phyloP scores from a whole-genome alignment of 805 yeast species.

The Pichia heedii region DNA sequence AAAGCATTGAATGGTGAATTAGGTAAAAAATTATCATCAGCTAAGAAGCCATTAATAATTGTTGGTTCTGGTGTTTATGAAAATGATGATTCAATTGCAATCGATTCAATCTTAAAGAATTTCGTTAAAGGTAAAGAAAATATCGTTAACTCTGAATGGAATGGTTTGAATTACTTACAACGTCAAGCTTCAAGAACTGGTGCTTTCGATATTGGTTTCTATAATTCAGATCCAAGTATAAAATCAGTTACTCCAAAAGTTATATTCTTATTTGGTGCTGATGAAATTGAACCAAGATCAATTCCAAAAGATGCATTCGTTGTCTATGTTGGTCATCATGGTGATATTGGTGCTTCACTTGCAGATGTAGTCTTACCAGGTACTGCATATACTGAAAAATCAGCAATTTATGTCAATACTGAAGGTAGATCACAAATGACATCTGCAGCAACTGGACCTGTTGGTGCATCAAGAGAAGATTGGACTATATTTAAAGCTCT shows the following conservation, averaged over 20 bases:
- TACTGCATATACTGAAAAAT: conserved; percentile 81
- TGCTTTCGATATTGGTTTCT: conserved; percentile 79
- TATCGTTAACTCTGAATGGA: conserved; percentile 68
- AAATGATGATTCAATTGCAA: conserved; percentile 51
- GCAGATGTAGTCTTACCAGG: conserved; percentile 87
- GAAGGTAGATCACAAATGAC: conserved; percentile 84
- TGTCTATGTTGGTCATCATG: conserved; percentile 86
- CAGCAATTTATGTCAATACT: conserved; percentile 78
- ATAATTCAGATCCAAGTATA: conserved; percentile 37
- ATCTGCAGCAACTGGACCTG: conserved; percentile 80
- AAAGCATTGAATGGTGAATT: conserved; percentile 56
- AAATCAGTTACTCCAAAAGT: conserved; percentile 54
- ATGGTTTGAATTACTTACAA: conserved; percentile 70
- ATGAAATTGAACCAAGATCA: conserved; percentile 59
- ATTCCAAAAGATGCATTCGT: conserved; percentile 82
- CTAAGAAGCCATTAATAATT: conserved; percentile 68
- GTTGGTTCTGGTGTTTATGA: conserved; percentile 76
- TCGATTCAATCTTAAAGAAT: conserved; percentile 49
- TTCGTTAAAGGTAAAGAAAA: conserved; percentile 48
- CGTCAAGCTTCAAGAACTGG: conserved; percentile 86
- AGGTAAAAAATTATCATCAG: conserved; percentile 58
- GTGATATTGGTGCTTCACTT: conserved; percentile 78
- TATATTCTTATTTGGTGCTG: conserved; percentile 77
- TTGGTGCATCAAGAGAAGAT: conserved; percentile 86
- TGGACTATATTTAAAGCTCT: conserved; percentile 83